Base-by-base conservation (phyloP, 2,329 filamentous ascomycete species). In the Neofusicoccum cordaticola region DNA sequence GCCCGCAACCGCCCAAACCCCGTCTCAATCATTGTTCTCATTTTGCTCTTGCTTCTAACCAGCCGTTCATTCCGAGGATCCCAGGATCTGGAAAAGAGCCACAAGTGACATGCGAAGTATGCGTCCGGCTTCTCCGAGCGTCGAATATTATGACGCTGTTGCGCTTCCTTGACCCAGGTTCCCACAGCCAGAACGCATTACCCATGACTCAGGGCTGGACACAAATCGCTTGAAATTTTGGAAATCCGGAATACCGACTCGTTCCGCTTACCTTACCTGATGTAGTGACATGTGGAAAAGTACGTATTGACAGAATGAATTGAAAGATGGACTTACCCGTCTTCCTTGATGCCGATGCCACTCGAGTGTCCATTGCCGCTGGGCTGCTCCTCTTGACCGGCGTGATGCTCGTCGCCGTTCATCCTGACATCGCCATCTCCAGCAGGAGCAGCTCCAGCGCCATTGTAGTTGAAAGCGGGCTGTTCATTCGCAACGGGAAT, bases 271-370 rank as follows among this genome's bases (percentile, higher is more conserved):
- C 63, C 63, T 52, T 61, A 8, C 39, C n/a, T 19, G 35, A 41
- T 17, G 11, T n/a, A 27, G 17, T 48, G 42, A 44, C 12, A 34
- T 27, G 17, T 52, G 60, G 61, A 27, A 41, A 37, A 48, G 41
- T 19, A 48, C 31, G 42, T 19, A 39, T 22, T 2, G n/a, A 47
- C 8, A 35, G 39, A 56, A 27, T 11, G 22, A 63, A 19, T 37
- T 19, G 58, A 58, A 50, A 19, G 13, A 2, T 9, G 5, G 2
- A 78, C 92, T 93, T 88, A 96, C 92, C 92, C 92, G 75, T 96
- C 92, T 86, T 96, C 92, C 79, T 96, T 96, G 65, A 93, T 91
- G 66, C 88, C 90, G 67, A 90, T 87, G 66, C 79, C 79, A 39
- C 78, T 78, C 66, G 81, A 80, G 63, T 82, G 77, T 57, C 80